Percentiles rank a stretch among this genome's conserved stretches.
phyloP scores from a whole-genome alignment of 1,284 basidiomycete genomes.

The Sporisorium scitamineum region DNA sequence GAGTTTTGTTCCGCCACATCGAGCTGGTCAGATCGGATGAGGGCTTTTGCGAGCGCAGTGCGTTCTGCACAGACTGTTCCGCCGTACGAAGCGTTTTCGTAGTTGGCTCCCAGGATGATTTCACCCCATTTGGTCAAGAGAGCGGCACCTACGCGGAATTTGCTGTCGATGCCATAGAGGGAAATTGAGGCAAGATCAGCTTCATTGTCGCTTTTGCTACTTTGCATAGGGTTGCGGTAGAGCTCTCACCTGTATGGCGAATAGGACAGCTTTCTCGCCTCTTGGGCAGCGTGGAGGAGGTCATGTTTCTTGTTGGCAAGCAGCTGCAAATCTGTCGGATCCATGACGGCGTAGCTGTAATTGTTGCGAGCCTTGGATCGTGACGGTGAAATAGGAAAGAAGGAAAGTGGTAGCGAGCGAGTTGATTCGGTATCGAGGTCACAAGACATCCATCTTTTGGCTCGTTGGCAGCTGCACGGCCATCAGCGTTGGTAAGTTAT shows the following conservation, averaged over 20 bases:
- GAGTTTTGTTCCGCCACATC: constrained; percentile 25
- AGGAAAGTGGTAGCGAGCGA: too few species aligned
- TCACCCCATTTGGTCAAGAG: constrained; percentile 78
- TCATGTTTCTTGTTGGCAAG: constrained; percentile 49
- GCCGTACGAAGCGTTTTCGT: constrained; percentile 93
- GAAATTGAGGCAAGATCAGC: neutral
- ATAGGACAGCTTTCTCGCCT: constrained; percentile 62
- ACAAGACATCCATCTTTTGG: constrained; percentile 7
- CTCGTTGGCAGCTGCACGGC: too few species aligned
- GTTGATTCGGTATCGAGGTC: neutral
- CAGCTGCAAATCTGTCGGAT: constrained; percentile 33
- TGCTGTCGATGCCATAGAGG: constrained; percentile 71
- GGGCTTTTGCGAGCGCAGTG: constrained; percentile 58
- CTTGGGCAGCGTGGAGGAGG: constrained; percentile 53
- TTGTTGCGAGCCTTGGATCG: neutral
- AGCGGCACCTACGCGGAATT: constrained; percentile 89
- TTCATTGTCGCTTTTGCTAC: neutral
- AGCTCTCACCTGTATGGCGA: constrained; percentile 62
- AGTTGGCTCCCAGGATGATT: constrained; percentile 84
- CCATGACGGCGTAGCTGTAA: constrained; percentile 18
- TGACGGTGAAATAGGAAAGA: too few species aligned
- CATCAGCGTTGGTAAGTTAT: neutral
- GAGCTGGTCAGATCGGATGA: constrained; percentile 37
- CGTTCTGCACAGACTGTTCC: constrained; percentile 67
- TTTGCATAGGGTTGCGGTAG: neutral